A percentile compares a stretch with the other conserved stretches of the same genome.
Evolutionary conservation across 23 red algal species (phyloP).

Genomic region (Rhodosorus marinus): DNA sequence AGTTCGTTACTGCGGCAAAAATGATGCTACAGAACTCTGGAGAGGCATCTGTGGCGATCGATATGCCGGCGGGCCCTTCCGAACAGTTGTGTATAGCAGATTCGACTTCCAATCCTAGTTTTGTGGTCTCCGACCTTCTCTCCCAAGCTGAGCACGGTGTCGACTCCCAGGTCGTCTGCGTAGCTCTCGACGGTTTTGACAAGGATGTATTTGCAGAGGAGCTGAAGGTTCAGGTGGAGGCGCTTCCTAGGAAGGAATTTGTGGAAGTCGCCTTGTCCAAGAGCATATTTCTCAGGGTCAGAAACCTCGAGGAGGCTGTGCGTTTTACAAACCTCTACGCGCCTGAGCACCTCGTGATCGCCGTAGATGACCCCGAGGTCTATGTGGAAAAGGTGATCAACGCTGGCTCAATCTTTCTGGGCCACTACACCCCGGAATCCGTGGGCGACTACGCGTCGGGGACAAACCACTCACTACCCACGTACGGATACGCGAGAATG

Average conservation of each 20-base stretch:
- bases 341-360: slow-evolving; percentile 81
- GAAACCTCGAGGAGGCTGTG: slow-evolving; percentile 46
- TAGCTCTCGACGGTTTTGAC: slow-evolving; percentile 18
- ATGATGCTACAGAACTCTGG: slow-evolving; percentile 21
- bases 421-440: slow-evolving; percentile 59
- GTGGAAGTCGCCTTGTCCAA: slow-evolving; percentile 37
- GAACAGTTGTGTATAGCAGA: slow-evolving; percentile 85
- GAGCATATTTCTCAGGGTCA: slow-evolving; percentile 46
- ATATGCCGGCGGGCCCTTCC: slow-evolving; percentile 72
- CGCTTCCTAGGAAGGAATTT: slow-evolving; percentile 20
- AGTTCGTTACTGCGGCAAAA: slow-evolving; percentile 88
- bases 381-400: slow-evolving; percentile 47
- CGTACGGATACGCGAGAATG: slow-evolving; percentile 63
- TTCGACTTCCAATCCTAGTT: slow-evolving; percentile 22
- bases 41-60: slow-evolving; percentile 73
- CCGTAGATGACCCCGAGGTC: slow-evolving; percentile 42
- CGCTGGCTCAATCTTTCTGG: slow-evolving; percentile 79
- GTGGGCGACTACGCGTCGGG: slow-evolving; percentile 93
- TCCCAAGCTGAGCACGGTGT: slow-evolving; percentile 98
- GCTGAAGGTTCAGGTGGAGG: slow-evolving; percentile 32
- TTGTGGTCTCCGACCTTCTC: slow-evolving; percentile 71
- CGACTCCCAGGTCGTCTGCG: slow-evolving; percentile 54
- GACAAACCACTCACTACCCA: slow-evolving; percentile 91
- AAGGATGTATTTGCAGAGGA: slow-evolving; percentile 22
- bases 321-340: slow-evolving; percentile 58